phyloP scores from a whole-genome alignment of 176 grass and related monocot species.

The Oryza glaberrima region DNA sequence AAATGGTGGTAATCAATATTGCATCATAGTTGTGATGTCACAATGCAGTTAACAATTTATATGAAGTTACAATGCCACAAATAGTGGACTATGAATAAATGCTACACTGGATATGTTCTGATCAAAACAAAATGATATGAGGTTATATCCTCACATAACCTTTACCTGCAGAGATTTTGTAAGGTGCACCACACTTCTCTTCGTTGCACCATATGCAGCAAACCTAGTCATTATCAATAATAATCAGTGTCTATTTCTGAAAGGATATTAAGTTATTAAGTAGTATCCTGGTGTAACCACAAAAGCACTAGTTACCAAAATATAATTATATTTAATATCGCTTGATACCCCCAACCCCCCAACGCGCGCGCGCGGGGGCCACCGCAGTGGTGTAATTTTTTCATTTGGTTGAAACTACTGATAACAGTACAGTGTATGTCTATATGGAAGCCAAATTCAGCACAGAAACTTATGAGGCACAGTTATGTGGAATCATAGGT shows the following conservation, averaged over 20 bases:
- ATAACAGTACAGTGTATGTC: background rate
- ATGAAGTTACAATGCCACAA: slow-evolving; percentile 4
- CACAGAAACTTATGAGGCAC: slow-evolving; percentile 1
- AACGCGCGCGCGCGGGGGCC: too few relatives aligned
- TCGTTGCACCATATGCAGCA: slow-evolving; percentile 97
- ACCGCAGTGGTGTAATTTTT: background rate
- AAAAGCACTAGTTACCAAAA: slow-evolving; percentile 19
- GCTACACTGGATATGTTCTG: slow-evolving; percentile 15
- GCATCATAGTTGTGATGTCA: background rate
- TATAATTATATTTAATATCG: slow-evolving; percentile 31
- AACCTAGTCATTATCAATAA: slow-evolving; percentile 59
- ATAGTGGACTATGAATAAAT: slow-evolving; percentile 13
- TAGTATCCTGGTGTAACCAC: slow-evolving; percentile 6
- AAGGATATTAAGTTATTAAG: slow-evolving; percentile 11
- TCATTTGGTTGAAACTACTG: slow-evolving; percentile 14
- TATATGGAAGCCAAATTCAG: background rate
- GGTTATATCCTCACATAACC: slow-evolving; percentile 15
- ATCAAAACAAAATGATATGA: slow-evolving; percentile 27
- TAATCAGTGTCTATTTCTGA: slow-evolving; percentile 7
- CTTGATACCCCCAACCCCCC: background rate
- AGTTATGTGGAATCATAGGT: background rate
- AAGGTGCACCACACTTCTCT: slow-evolving; percentile 91
- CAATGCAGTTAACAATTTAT: slow-evolving; percentile 16
- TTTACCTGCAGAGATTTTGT: slow-evolving; percentile 95
- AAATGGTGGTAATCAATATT: slow-evolving; percentile 30